These are phyloP conservation scores for Penicillium simplicissimum DNA, from an alignment of 495 filamentous ascomycete species.

Conservation along the genomic window DNA sequence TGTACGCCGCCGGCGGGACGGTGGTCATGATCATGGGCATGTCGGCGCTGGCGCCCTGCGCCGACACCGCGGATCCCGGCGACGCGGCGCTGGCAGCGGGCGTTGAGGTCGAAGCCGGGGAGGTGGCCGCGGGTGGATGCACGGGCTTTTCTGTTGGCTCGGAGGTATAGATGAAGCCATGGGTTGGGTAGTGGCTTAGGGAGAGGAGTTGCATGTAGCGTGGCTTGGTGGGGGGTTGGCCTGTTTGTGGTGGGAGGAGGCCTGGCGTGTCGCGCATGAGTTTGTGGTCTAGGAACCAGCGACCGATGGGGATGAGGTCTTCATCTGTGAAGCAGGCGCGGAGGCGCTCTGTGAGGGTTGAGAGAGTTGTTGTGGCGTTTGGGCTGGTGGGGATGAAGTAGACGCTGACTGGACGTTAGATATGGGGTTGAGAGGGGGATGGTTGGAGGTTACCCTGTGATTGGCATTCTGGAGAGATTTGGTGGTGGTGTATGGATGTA, in stretches of 20 bases:
- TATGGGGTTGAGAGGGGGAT: background rate
- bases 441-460: constrained; percentile 31
- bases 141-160: constrained; percentile 26
- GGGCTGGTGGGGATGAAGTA: constrained; percentile 50
- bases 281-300: constrained; percentile 48
- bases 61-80: background rate
- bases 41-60: background rate
- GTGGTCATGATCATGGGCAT: constrained; percentile 45
- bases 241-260: constrained; percentile 37
- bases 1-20: constrained; percentile 35
- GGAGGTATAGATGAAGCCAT: constrained; percentile 50
- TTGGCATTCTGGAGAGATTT: constrained; percentile 27
- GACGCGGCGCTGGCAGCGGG: background rate
- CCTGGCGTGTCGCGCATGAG: constrained; percentile 50
- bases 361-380: constrained; percentile 39
- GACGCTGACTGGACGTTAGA: constrained; percentile 31
- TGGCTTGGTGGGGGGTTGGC: constrained; percentile 30
- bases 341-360: constrained; percentile 43
- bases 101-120: background rate
- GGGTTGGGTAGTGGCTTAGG: constrained; percentile 40
- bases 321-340: constrained; percentile 40
- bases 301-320: constrained; percentile 39
- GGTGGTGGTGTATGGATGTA: background rate
- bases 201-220: constrained; percentile 51
- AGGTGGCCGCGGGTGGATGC: constrained; percentile 9